Evolutionary conservation across 257 asterid genomes (phyloP).

Genomic region (Schizonepeta tenuifolia): DNA sequence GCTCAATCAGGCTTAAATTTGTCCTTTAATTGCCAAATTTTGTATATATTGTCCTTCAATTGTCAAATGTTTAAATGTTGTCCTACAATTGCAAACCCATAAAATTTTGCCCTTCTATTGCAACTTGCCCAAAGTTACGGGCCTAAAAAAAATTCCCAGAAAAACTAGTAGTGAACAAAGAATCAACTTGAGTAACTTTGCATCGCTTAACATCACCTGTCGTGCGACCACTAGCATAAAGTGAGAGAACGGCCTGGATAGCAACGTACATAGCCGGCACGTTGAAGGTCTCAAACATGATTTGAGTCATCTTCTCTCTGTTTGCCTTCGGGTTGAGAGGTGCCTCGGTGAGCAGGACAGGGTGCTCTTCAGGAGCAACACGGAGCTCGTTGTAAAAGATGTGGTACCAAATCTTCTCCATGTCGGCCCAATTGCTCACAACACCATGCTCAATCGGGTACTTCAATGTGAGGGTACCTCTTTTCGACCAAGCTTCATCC

Average conservation of each 20-base stretch:
- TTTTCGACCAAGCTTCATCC: slow-evolving; percentile 49
- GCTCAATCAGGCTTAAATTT: too few species aligned
- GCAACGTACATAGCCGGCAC: slow-evolving; percentile 57
- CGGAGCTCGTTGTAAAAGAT: slow-evolving; percentile 54
- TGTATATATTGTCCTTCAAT: too few species aligned
- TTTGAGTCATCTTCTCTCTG: slow-evolving; percentile 57
- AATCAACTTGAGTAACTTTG: background rate
- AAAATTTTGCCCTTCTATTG: too few species aligned
- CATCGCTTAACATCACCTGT: slow-evolving; percentile 32
- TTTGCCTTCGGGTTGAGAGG: slow-evolving; percentile 55
- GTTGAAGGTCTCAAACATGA: slow-evolving; percentile 54
- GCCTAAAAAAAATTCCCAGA: too few species aligned
- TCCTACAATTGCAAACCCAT: too few species aligned
- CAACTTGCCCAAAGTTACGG: too few species aligned
- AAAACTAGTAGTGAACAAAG: background rate
- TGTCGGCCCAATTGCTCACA: slow-evolving; percentile 55
- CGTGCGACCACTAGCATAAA: slow-evolving; percentile 54
- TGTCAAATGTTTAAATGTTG: too few species aligned
- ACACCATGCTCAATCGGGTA: slow-evolving; percentile 56
- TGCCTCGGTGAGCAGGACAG: slow-evolving; percentile 50
- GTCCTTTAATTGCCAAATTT: too few species aligned
- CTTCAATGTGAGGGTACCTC: slow-evolving; percentile 52
- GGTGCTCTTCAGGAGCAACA: slow-evolving; percentile 53
- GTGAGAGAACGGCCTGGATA: slow-evolving; percentile 57
- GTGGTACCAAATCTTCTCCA: slow-evolving; percentile 60